Evolutionary conservation across 1,139 yeast species (phyloP).

Genomic region (Geotrichum macrosporum): DNA sequence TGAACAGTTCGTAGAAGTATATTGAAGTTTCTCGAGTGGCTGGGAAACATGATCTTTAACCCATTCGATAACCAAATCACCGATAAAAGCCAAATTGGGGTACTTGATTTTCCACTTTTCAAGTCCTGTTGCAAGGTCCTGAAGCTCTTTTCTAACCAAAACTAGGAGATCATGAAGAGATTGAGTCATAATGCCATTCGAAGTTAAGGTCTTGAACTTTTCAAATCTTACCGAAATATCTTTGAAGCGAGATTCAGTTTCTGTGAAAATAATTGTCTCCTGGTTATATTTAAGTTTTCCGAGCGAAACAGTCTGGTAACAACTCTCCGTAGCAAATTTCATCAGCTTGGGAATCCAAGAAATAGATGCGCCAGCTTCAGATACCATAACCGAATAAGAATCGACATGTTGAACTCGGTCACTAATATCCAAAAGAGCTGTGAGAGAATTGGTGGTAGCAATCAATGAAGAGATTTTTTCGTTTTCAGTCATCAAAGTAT

Average conservation of each 20-base stretch:
- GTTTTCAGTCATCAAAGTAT: slow-evolving; percentile 14
- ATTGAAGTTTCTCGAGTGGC: background rate
- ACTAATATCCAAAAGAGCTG: slow-evolving; percentile 29
- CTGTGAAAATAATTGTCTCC: slow-evolving; percentile 18
- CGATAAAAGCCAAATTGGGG: slow-evolving; percentile 18
- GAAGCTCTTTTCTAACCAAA: slow-evolving; percentile 14
- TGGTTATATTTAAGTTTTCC: slow-evolving; percentile 17
- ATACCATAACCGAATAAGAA: slow-evolving; percentile 6
- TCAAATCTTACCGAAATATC: slow-evolving; percentile 20
- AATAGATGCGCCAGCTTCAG: slow-evolving; percentile 11
- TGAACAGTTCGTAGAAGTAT: slow-evolving; percentile 1
- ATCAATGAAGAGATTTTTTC: slow-evolving; percentile 11
- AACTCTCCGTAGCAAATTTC: slow-evolving; percentile 21
- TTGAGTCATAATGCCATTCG: slow-evolving; percentile 14
- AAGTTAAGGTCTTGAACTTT: slow-evolving; percentile 9
- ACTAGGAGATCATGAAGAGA: slow-evolving; percentile 17
- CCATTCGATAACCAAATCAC: slow-evolving; percentile 18
- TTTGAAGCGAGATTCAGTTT: slow-evolving; percentile 19
- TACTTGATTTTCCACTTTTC: slow-evolving; percentile 17
- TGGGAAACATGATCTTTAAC: slow-evolving; percentile 9
- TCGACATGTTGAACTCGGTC: slow-evolving; percentile 21
- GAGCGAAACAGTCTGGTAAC: slow-evolving; percentile 13
- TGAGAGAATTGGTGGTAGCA: slow-evolving; percentile 17
- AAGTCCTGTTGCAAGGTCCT: slow-evolving; percentile 3
- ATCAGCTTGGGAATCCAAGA: slow-evolving; percentile 26